These are phyloP conservation scores for Stentor coeruleus DNA, from an alignment of 73 alveolate genomes.

Conservation along the genomic window DNA sequence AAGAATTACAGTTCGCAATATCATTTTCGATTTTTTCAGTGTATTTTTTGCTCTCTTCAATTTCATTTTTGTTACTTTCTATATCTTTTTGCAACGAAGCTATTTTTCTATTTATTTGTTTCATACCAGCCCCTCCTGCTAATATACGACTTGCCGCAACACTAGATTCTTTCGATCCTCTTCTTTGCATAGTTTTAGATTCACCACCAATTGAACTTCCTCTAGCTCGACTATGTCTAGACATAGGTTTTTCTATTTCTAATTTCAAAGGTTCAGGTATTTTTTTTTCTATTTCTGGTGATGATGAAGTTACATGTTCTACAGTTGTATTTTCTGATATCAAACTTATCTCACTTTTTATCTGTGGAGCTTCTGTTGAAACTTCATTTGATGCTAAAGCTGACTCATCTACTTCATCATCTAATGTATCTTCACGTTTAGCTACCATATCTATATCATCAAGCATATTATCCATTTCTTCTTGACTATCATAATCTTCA, in stretches of 20 bases:
- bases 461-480: slow-evolving; percentile 9
- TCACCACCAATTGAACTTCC: slow-evolving; percentile 1
- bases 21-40: not conserved
- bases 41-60: not conserved
- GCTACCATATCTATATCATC: not conserved
- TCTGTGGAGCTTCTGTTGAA: not conserved
- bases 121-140: slow-evolving; percentile 1
- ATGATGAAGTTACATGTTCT: not conserved
- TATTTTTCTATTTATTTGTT: slow-evolving; percentile 5
- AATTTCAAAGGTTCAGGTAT: not conserved
- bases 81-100: slow-evolving; percentile 1
- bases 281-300: too few relatives aligned
- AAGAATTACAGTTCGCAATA: not conserved
- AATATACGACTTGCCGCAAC: not conserved
- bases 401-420: not conserved
- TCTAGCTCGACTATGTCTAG: not conserved
- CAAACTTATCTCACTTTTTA: not conserved
- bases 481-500: slow-evolving; percentile 14
- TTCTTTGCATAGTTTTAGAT: not conserved
- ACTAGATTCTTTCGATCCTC: not conserved
- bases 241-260: not conserved
- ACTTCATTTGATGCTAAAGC: not conserved
- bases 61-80: not conserved
- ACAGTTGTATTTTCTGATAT: not conserved
- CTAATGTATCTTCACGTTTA: not conserved